A percentile compares a stretch with the other conserved stretches of the same genome.
phyloP scores from a whole-genome alignment of 176 grass and related monocot genomes.

The Rhynchospora tenuis region DNA sequence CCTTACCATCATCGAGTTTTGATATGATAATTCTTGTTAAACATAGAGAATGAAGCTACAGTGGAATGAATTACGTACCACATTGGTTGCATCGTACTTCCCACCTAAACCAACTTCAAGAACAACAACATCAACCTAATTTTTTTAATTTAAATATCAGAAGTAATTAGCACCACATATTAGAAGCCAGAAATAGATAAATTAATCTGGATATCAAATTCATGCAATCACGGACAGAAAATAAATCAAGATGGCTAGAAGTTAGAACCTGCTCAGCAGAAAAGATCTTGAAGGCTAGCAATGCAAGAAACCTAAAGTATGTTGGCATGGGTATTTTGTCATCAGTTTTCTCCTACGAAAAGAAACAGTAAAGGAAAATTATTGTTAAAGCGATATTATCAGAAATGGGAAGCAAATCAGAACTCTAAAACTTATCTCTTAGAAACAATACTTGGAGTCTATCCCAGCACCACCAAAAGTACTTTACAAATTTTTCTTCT shows the following conservation, averaged over 20 bases:
- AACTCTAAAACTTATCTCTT: neutral
- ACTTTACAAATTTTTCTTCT: slow-evolving; percentile 72
- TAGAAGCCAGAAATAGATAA: neutral
- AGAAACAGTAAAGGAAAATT: slow-evolving; percentile 20
- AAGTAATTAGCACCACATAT: neutral
- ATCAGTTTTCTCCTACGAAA: slow-evolving; percentile 79
- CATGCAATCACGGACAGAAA: neutral
- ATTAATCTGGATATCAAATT: slow-evolving; percentile 13
- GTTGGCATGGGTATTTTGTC: slow-evolving; percentile 91
- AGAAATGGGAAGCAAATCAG: neutral
- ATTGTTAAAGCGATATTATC: slow-evolving; percentile 6
- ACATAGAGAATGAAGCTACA: neutral
- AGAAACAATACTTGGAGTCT: slow-evolving; percentile 48
- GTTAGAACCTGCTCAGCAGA: slow-evolving; percentile 68
- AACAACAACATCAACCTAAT: slow-evolving; percentile 93
- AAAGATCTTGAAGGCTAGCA: slow-evolving; percentile 94
- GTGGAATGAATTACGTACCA: slow-evolving; percentile 40
- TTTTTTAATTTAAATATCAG: slow-evolving; percentile 17
- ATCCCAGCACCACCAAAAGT: slow-evolving; percentile 96
- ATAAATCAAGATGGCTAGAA: neutral
- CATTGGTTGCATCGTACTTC: slow-evolving; percentile 94
- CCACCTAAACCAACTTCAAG: slow-evolving; percentile 96
- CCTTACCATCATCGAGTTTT: neutral
- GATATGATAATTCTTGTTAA: neutral
- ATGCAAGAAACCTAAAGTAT: slow-evolving; percentile 86